These are phyloP conservation scores for Mucuna pruriens DNA, from an alignment of 306 rosid species.

Conservation along the genomic window DNA sequence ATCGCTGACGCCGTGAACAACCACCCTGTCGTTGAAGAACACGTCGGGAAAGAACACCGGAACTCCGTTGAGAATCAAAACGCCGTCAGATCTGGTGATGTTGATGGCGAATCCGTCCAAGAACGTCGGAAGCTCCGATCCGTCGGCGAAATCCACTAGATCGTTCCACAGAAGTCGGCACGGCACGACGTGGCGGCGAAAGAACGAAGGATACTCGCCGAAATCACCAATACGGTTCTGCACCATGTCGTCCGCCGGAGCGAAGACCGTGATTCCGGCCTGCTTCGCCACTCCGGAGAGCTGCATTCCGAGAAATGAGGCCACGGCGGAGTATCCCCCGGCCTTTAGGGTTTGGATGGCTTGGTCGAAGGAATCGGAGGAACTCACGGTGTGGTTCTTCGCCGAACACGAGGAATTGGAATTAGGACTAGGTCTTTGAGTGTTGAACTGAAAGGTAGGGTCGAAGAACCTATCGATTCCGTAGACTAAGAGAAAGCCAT, in stretches of 20 bases:
- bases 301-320: constrained; percentile 70
- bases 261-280: constrained; percentile 66
- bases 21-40: constrained; percentile 55
- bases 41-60: constrained; percentile 61
- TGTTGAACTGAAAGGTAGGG: constrained; percentile 41
- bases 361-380: constrained; percentile 47
- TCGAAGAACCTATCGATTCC: constrained; percentile 65
- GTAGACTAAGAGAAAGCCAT: constrained; percentile 62
- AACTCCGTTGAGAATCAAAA: constrained; percentile 62
- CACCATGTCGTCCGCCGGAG: constrained; percentile 64
- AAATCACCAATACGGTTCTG: constrained; percentile 41
- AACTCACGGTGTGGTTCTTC: constrained; percentile 2
- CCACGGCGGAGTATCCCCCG: constrained; percentile 61
- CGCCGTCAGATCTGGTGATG: constrained; percentile 53
- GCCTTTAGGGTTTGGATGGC: constrained; percentile 50
- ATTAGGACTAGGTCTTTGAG: constrained; percentile 23
- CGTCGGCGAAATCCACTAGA: constrained; percentile 51
- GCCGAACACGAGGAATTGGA: constrained; percentile 36
- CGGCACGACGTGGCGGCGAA: constrained; percentile 74
- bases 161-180: constrained; percentile 74
- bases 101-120: constrained; percentile 59
- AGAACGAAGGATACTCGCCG: constrained; percentile 53
- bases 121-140: constrained; percentile 56
- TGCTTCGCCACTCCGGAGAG: constrained; percentile 46
- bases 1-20: constrained; percentile 75